Base-by-base conservation (phyloP, 2,329 filamentous ascomycete species). In the Knufia petricola region DNA sequence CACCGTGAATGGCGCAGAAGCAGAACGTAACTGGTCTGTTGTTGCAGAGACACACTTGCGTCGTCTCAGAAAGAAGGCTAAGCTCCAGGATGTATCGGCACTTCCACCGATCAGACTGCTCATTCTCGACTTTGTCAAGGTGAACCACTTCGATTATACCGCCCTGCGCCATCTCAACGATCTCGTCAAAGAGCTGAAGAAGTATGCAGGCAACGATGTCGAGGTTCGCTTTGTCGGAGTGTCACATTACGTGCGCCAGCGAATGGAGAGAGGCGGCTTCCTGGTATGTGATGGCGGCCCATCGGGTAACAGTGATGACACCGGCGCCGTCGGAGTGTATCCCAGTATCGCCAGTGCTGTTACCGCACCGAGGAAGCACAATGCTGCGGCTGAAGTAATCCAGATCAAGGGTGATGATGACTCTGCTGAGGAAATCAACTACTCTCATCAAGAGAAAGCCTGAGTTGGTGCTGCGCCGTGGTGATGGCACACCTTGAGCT, bases 21-120 rank as follows among this genome's bases (percentile, higher is more conserved):
- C 60, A 0, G 68, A 72, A 21, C 67, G 75, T 2, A 76, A 68
- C 50, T 80, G 77, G 77, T 77, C 73, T 23, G 74, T 77, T 0
- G 69, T 71, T 0, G 69, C 68, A 1, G 69, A 72, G 55, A 70
- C 71, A 26, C 69, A 71, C 9, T 66, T 78, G 0, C 61, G 61
- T 0, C 66, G 67, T 15, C 66, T 79, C 0, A 69, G 76, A 2
- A 65, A 62, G 21, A 62, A 63, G 50, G 61, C 61, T 48, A 58
- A 60, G 4, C 65, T 69, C 49, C 48, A 57, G 1, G 49, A 55
- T 4, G 63, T 65, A 32, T 61, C 55, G 51, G 13, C 53, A 0
- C 53, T 64, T 1, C 63, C 67, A 0, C 68, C 66, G 0, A 69
- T 79, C 15, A 63, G 65, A 1, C 60, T 74, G 2, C 66, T 79